Evolutionary conservation across 169 alveolate species (phyloP).

Genomic region (Plasmodium coatneyi): DNA sequence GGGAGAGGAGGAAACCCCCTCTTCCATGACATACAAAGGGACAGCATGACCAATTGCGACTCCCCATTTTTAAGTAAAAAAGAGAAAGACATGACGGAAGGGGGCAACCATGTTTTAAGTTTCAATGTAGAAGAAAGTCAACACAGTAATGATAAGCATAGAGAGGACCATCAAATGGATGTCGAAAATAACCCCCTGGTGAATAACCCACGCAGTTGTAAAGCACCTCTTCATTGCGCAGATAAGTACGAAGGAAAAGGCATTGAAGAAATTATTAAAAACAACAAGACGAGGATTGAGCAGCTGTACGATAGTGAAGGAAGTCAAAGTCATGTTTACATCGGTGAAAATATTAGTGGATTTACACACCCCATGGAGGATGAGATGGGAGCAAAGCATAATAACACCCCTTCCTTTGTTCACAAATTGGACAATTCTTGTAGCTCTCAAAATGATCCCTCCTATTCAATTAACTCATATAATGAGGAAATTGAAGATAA

Average conservation of each 20-base stretch:
- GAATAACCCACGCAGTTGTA: background rate
- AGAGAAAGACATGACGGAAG: background rate
- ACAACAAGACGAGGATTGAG: conserved; percentile 64
- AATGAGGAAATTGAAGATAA: conserved; percentile 22
- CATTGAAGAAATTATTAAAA: conserved; percentile 50
- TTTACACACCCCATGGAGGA: conserved; percentile 2
- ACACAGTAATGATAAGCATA: background rate
- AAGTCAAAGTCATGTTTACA: conserved; percentile 14
- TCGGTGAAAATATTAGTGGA: conserved; percentile 10
- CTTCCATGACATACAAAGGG: conserved; percentile 16
- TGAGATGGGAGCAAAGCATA: background rate
- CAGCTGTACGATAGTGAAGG: conserved; percentile 45
- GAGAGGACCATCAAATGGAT: conserved; percentile 11
- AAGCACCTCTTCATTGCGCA: background rate
- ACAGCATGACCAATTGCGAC: background rate
- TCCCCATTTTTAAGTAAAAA: conserved; percentile 27
- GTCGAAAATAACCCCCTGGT: background rate
- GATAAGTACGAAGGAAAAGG: conserved; percentile 6
- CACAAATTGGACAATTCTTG: conserved; percentile 1
- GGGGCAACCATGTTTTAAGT: conserved; percentile 30
- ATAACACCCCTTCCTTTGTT: background rate
- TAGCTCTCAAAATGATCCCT: conserved; percentile 4
- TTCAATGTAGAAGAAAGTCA: conserved; percentile 10
- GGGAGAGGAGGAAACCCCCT: background rate
- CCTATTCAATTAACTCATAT: conserved; percentile 50